A percentile compares a stretch with the other conserved stretches of the same genome.
These are phyloP conservation scores for Coelastrella sp. DNA, from an alignment of 139 green algal genomes.

Conservation along the genomic window DNA sequence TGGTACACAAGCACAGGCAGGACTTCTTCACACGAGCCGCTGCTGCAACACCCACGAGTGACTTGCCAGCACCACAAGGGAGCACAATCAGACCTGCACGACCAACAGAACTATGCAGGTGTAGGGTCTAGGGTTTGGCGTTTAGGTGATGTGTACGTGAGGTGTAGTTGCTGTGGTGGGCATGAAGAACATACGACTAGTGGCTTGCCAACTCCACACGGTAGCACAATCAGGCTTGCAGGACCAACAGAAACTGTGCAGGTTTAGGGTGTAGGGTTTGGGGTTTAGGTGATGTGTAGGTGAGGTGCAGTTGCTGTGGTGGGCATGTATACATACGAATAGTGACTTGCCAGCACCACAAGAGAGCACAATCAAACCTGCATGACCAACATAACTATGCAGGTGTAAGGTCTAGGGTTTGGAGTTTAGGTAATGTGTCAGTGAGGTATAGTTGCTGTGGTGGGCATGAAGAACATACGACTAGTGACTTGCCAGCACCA, in stretches of 20 bases:
- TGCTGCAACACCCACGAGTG: slow-evolving; percentile 91
- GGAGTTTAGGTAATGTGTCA: too few species aligned
- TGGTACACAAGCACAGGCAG: slow-evolving; percentile 89
- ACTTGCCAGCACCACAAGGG: slow-evolving; percentile 98
- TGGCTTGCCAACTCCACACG: too few species aligned
- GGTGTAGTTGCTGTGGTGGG: too few species aligned
- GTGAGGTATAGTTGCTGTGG: too few species aligned
- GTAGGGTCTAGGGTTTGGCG: too few species aligned
- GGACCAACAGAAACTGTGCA: not conserved
- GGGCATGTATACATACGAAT: slow-evolving; percentile 44
- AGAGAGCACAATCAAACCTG: slow-evolving; percentile 98
- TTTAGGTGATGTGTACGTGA: too few species aligned
- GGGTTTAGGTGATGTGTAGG: too few species aligned
- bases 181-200: too few species aligned
- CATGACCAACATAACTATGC: not conserved
- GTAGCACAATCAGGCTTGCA: too few species aligned
- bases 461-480: slow-evolving; percentile 11
- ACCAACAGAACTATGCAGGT: not conserved
- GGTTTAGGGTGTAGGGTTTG: too few species aligned
- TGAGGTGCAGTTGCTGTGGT: too few species aligned
- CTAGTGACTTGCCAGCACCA: slow-evolving; percentile 96
- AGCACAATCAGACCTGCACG: slow-evolving; percentile 96
- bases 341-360: slow-evolving; percentile 98
- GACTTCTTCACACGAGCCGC: slow-evolving; percentile 91
- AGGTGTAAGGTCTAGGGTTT: too few species aligned